A percentile compares a stretch with the other conserved stretches of the same genome.
Conservation (phyloP, 1,284 basidiomycete genomes). For the Boletus mariae region DNA sequence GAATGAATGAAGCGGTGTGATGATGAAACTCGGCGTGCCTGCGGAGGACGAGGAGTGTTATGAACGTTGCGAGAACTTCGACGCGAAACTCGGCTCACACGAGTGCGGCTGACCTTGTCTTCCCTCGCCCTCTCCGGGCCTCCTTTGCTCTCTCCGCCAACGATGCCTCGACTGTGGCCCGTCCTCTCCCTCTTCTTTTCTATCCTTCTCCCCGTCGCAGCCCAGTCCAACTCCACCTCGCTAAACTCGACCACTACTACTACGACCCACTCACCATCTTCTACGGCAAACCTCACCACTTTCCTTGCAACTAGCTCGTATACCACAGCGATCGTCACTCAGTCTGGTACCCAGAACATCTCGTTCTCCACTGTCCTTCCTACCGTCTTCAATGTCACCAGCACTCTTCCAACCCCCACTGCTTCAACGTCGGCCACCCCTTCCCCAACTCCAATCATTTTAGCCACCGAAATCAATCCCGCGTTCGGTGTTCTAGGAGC, state of each 20-base stretch:
- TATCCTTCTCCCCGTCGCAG: constrained; percentile 20
- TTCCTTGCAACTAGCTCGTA: constrained; percentile 48
- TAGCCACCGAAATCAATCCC: constrained; percentile 78
- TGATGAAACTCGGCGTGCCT: constrained; percentile 28
- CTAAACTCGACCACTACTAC: constrained; percentile 6
- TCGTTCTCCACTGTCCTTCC: constrained; percentile 52
- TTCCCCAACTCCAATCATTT: constrained; percentile 50
- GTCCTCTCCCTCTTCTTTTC: constrained; percentile 23
- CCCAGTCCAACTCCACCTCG: constrained; percentile 23
- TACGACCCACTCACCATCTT: constrained; percentile 11
- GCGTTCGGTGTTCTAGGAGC: constrained; percentile 89
- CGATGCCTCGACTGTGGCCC: constrained; percentile 11
- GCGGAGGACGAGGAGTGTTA: constrained; percentile 15
- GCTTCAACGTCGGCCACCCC: constrained; percentile 45
- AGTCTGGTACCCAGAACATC: constrained; percentile 45
- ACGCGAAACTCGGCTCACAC: constrained; percentile 10
- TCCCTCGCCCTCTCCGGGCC: not conserved
- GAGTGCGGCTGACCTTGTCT: constrained; percentile 29
- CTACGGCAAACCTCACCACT: constrained; percentile 37
- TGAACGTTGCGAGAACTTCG: not conserved
- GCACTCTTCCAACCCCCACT: constrained; percentile 41
- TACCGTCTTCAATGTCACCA: constrained; percentile 56
- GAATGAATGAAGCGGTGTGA: not conserved
- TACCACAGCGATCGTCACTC: constrained; percentile 47
- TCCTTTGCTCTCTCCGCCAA: constrained; percentile 6